Evolutionary conservation across 176 grass and related monocot genomes (phyloP).

Genomic region (Dactylis glomerata): DNA sequence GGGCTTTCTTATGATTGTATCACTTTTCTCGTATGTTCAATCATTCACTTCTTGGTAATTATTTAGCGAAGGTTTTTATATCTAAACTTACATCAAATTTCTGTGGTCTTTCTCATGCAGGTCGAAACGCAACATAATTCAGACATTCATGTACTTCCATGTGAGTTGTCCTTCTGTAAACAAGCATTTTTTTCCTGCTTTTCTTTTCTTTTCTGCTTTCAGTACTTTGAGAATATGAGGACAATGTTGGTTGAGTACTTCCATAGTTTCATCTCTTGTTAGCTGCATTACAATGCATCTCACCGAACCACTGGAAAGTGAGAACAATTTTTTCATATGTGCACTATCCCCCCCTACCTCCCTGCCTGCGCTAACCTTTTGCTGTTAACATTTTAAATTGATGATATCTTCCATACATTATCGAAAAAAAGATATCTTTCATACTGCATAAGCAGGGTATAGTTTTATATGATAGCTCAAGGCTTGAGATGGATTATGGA

Average conservation of each 20-base stretch:
- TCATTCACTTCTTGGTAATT: conserved; percentile 22
- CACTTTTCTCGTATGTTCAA: conserved; percentile 78
- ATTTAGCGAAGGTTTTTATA: conserved; percentile 27
- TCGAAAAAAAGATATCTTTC: not conserved
- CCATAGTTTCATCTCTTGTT: not conserved
- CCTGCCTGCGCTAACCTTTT: not conserved
- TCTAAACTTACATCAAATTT: conserved; percentile 1
- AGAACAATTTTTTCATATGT: not conserved
- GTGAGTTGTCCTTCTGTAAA: conserved; percentile 49
- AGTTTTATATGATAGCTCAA: not conserved
- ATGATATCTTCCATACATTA: not conserved
- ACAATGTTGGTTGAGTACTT: not conserved
- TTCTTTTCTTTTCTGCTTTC: not conserved
- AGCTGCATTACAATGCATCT: conserved; percentile 4
- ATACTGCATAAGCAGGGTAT: not conserved
- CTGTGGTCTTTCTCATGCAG: conserved; percentile 47
- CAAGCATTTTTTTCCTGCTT: not conserved
- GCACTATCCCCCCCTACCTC: not conserved
- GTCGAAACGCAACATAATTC: conserved; percentile 72
- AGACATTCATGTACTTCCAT: conserved; percentile 94
- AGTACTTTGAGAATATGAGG: not conserved
- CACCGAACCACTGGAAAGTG: not conserved
- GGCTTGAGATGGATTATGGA: not conserved
- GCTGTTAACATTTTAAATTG: not conserved
- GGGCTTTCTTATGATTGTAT: conserved; percentile 90